phyloP scores from a whole-genome alignment of 805 yeast species.

The Lipomyces chichibuensis region DNA sequence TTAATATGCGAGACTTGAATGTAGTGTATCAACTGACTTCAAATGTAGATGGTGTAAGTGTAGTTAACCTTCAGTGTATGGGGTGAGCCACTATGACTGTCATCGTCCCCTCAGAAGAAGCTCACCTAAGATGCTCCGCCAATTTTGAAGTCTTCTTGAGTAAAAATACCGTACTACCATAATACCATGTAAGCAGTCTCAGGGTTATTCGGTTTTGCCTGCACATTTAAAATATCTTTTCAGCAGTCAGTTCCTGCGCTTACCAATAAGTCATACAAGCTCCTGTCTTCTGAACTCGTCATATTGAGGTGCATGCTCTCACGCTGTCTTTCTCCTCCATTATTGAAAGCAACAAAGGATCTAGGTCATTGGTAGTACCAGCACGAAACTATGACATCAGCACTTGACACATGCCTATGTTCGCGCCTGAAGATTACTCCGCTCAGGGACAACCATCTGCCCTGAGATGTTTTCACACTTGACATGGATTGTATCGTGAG shows the following conservation, averaged over 20 bases:
- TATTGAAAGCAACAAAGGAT: slow-evolving; percentile 5
- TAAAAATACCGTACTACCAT: slow-evolving; percentile 5
- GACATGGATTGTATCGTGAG: no score
- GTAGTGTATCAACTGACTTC: no score
- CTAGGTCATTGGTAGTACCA: background rate
- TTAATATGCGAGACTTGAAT: no score
- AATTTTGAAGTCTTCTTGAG: slow-evolving; percentile 2
- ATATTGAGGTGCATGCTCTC: slow-evolving; percentile 6
- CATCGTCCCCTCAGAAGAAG: slow-evolving; percentile 5
- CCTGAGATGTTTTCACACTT: no score
- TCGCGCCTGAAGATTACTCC: slow-evolving; percentile 4
- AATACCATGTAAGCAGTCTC: slow-evolving; percentile 3
- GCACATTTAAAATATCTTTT: background rate
- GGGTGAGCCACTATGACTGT: slow-evolving; percentile 2
- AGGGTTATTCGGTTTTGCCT: background rate
- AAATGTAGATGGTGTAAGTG: slow-evolving; percentile 1
- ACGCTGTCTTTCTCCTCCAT: slow-evolving; percentile 4
- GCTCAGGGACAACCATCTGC: no score
- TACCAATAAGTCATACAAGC: background rate
- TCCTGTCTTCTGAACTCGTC: slow-evolving; percentile 5
- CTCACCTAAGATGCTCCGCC: slow-evolving; percentile 5
- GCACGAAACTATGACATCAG: slow-evolving; percentile 1
- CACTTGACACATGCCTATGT: slow-evolving; percentile 5
- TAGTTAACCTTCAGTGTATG: slow-evolving; percentile 4
- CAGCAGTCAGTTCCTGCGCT: slow-evolving; percentile 1